These are phyloP conservation scores for Spergularia azorica DNA, from an alignment of 179 eudicot genomes.

Conservation along the genomic window DNA sequence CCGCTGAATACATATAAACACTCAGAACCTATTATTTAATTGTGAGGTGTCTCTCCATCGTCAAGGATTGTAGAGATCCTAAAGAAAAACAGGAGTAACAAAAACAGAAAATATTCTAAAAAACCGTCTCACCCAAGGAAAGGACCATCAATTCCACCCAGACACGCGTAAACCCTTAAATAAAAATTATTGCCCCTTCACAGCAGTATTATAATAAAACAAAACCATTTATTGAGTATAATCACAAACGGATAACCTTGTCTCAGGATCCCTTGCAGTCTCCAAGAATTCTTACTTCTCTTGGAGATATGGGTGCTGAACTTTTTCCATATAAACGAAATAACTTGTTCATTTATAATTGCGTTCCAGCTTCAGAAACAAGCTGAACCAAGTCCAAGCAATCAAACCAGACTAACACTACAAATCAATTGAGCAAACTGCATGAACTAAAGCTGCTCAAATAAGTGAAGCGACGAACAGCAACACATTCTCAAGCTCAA, in stretches of 20 bases:
- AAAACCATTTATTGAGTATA: too few species aligned
- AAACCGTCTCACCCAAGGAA: background rate
- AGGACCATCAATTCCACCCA: background rate
- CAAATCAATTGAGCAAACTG: slow-evolving; percentile 2
- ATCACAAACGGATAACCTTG: background rate
- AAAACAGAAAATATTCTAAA: background rate
- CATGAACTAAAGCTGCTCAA: background rate
- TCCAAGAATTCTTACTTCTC: background rate
- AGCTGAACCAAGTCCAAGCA: background rate
- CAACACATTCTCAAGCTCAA: slow-evolving; percentile 3
- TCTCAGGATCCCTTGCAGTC: background rate
- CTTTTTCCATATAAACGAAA: background rate
- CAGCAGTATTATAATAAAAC: background rate
- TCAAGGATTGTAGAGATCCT: too few species aligned
- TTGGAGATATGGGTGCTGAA: background rate
- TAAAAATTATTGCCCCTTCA: background rate
- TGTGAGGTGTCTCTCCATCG: too few species aligned
- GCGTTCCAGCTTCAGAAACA: background rate
- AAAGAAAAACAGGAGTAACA: too few species aligned
- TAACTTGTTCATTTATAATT: background rate
- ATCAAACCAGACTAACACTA: background rate
- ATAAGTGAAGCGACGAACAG: background rate
- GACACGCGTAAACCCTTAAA: background rate
- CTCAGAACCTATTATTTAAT: background rate
- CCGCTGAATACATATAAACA: too few species aligned